phyloP scores from a whole-genome alignment of 106 monocot genomes.

The Allium cepa region DNA sequence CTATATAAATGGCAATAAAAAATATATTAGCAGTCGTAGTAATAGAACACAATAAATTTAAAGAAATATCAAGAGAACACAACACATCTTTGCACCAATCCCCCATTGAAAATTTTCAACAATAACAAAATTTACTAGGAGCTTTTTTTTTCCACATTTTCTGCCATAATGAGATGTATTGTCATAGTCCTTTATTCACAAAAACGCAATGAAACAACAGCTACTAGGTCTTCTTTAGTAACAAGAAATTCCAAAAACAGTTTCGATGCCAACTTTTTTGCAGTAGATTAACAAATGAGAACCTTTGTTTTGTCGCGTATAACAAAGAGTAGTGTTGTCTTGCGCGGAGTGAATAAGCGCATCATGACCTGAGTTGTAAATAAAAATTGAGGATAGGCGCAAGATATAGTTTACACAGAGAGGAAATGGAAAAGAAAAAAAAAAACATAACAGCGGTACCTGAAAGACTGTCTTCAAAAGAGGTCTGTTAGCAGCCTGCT shows the following conservation, averaged over 20 bases:
- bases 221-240: too few relatives aligned
- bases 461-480: slow-evolving; percentile 90
- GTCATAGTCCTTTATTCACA: too few relatives aligned
- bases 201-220: too few relatives aligned
- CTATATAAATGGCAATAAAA: slow-evolving; percentile 8
- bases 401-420: not conserved
- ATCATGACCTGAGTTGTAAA: slow-evolving; percentile 38
- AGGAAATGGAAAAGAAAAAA: not conserved
- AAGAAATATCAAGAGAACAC: not conserved
- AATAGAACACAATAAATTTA: not conserved
- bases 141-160: too few relatives aligned
- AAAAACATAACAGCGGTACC: slow-evolving; percentile 21
- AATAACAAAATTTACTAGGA: too few relatives aligned
- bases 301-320: slow-evolving; percentile 78
- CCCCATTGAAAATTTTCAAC: too few relatives aligned
- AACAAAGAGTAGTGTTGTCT: slow-evolving; percentile 59
- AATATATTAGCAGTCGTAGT: not conserved
- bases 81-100: too few relatives aligned
- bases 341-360: slow-evolving; percentile 60
- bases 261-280: too few relatives aligned
- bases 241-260: too few relatives aligned
- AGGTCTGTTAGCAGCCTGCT: slow-evolving; percentile 88
- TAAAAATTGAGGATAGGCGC: too few relatives aligned
- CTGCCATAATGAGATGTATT: too few relatives aligned
- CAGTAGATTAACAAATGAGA: not conserved